Percentiles rank a stretch among this genome's conserved stretches.
Conservation (phyloP, 2,329 filamentous ascomycete species). For the Botrytis hyacinthi region DNA sequence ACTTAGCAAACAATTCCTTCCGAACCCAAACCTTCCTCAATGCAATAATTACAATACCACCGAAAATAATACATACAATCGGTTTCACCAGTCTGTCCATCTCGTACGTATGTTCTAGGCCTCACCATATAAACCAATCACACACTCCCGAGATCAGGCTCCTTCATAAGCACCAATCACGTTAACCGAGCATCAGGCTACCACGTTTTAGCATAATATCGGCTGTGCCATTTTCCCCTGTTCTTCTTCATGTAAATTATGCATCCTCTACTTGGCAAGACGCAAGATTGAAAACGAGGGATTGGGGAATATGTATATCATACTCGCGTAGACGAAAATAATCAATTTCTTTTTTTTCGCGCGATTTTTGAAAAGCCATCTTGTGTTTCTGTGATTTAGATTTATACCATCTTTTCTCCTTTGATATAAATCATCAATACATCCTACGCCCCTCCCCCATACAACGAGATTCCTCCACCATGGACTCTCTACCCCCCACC, state of each 20-base stretch:
- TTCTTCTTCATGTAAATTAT: background rate
- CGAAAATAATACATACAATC: background rate
- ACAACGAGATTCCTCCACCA: background rate
- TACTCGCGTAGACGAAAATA: background rate
- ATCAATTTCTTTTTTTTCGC: background rate
- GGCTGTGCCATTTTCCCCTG: background rate
- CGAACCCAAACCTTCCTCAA: background rate
- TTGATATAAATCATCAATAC: background rate
- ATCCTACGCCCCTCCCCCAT: rapidly evolving
- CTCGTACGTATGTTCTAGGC: background rate
- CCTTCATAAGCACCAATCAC: background rate
- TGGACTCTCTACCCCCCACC: background rate
- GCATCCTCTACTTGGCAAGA: background rate
- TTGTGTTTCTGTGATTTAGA: background rate
- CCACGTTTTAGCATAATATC: background rate
- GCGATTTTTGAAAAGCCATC: background rate
- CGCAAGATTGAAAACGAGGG: background rate
- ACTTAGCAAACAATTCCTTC: background rate
- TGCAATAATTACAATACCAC: background rate
- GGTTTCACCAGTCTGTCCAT: background rate
- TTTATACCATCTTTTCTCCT: background rate
- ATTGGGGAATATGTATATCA: background rate
- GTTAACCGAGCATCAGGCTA: background rate
- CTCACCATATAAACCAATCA: background rate
- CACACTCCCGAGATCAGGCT: background rate